Evolutionary conservation across 441 rosid genomes (phyloP).

Genomic region (Jatropha podagrica): DNA sequence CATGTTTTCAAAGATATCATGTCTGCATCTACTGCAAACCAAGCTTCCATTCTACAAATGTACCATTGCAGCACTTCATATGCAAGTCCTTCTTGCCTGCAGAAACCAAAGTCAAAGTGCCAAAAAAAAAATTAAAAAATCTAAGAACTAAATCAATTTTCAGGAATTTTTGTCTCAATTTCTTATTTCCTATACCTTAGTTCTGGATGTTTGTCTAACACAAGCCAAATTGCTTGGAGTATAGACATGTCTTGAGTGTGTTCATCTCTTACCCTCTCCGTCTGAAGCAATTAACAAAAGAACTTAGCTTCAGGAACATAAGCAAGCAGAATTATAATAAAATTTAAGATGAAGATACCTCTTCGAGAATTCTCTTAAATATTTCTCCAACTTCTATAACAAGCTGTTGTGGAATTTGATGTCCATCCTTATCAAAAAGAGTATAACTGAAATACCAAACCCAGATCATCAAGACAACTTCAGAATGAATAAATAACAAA

Average conservation of each 20-base stretch:
- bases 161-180: background rate
- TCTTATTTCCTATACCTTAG: constrained; percentile 49
- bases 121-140: constrained; percentile 5
- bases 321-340: background rate
- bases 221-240: constrained; percentile 71
- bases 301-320: background rate
- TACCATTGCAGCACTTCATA: constrained; percentile 87
- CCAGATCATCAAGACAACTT: constrained; percentile 18
- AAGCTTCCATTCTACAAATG: constrained; percentile 91
- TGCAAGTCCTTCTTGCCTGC: constrained; percentile 74
- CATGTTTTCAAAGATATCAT: constrained; percentile 78
- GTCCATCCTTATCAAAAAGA: constrained; percentile 64
- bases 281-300: constrained; percentile 41
- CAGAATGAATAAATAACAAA: background rate
- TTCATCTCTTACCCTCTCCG: constrained; percentile 76
- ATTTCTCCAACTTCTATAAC: constrained; percentile 73
- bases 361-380: constrained; percentile 72
- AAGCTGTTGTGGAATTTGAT: constrained; percentile 56
- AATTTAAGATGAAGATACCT: constrained; percentile 41
- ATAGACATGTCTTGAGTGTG: constrained; percentile 77
- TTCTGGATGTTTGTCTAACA: constrained; percentile 71
- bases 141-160: background rate
- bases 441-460: constrained; percentile 48
- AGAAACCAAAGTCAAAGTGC: constrained; percentile 20
- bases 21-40: constrained; percentile 94